Base-by-base conservation (phyloP, 2,329 filamentous ascomycete species). In the Scedosporium minutisporum region DNA sequence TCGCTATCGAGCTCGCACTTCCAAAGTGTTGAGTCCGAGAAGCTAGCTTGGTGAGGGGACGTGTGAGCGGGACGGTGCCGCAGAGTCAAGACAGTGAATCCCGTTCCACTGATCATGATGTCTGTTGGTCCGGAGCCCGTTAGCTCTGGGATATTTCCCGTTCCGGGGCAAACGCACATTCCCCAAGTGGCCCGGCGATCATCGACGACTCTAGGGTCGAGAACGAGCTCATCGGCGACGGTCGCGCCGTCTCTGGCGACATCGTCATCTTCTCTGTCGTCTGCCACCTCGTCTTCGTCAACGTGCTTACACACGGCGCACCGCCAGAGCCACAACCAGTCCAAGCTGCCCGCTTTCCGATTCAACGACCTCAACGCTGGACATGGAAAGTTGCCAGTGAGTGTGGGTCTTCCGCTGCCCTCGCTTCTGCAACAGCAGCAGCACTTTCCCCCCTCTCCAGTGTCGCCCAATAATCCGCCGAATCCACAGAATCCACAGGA, bases 271-370 rank as follows among this genome's bases (percentile, higher is more conserved):
- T 25, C 53, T 10, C 33, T 41, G 25, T 61, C 60, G 21, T 61
- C 60, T 4, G 27, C 60, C 3, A 61, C 60, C n/a, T 61, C 60
- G 10, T 14, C 33, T 4, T 61, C 60, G 6, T 61, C 60, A 14
- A 29, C 60, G 3, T 61, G 60, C 48, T 41, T 51, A 21, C 60
- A 61, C 29, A 61, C 60, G 6, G 46, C 72, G 55, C 81, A 83
- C 71, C 80, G 81, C 62, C 79, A 80, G 66, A 80, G 70, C 69
- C 78, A 83, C 71, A 83, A 77, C 68, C 78, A 80, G 46, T 84
- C 81, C 65, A 84, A 83, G 67, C 72, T 83, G 66, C 81, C 82
- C 29, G 76, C 81, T 23, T 82, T 80, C 70, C 81, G 81, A 64
- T 81, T 82, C 68, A 78, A 76, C 66, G 81, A 83, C 71, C 73